Percentiles rank a stretch among this genome's conserved stretches.
Conservation (phyloP, 164 flowering plant species). For the Sextonia rubra region DNA sequence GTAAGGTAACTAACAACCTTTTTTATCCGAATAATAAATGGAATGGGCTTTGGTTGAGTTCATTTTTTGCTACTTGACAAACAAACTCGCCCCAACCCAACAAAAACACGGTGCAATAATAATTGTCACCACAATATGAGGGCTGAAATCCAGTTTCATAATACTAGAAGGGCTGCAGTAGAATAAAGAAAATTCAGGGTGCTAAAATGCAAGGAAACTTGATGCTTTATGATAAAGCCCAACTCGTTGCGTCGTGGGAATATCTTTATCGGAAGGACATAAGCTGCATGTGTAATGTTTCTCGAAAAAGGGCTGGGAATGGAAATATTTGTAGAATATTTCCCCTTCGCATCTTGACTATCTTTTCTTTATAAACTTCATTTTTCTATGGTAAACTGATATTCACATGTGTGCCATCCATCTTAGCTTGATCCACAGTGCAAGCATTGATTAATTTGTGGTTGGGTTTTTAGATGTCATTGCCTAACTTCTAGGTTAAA, state of each 20-base stretch:
- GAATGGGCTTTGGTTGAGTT: no score
- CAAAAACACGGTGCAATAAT: no score
- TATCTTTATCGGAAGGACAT: slow-evolving; percentile 1
- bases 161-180: no score
- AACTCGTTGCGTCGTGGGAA: background rate
- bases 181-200: no score
- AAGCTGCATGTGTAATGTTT: background rate
- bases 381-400: slow-evolving; percentile 1
- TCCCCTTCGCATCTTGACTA: background rate
- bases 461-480: slow-evolving; percentile 24
- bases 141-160: no score
- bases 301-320: background rate
- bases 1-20: no score
- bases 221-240: background rate
- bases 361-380: background rate
- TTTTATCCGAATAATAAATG: no score
- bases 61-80: no score
- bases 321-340: slow-evolving; percentile 8
- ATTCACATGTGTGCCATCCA: slow-evolving; percentile 3
- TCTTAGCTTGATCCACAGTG: slow-evolving; percentile 17
- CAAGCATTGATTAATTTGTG: slow-evolving; percentile 13
- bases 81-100: no score
- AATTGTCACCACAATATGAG: no score
- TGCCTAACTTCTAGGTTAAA: slow-evolving; percentile 18
- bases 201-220: background rate